Base-by-base conservation (phyloP, 2,329 filamentous ascomycete species). In the Trichoderma koningiopsis region DNA sequence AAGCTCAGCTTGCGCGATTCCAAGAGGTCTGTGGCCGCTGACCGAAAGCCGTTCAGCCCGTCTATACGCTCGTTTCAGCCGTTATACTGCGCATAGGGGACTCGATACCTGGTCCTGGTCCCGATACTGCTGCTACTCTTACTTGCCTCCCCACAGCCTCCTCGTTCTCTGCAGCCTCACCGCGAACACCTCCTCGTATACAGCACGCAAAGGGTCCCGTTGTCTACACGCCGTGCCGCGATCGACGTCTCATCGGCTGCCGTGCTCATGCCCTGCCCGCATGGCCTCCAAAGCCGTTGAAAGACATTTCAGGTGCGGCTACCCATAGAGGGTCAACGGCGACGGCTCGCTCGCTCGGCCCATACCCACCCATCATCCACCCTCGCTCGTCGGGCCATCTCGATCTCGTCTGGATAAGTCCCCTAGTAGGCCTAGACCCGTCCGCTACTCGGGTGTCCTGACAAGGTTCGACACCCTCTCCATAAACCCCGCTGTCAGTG, bases 401-500 rank as follows among this genome's bases (percentile, higher is more conserved):
- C 68, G 68, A 69, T 69, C 68, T 66, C 47, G 68, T 35, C 19
- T 59, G 55, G 4, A 59, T 27, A n/a, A 61, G 22, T 43, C 40
- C 56, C 55, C 35, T 22, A 69, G 55, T 62, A 40, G 68, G 68
- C 55, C 40, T 60, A 69, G 61, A 49, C 62, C 61, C 40, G 53
- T 35, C 59, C 56, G 65, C 65, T 33, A 47, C 33, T 43, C 58
- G 37, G 22, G 43, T 35, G 43, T 55, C 49, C 61, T 37, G 29
- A 43, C 61, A 60, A 60, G 52, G 40, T 53, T 52, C 40, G 55
- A 35, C 53, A 61, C 31, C 37, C 43, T 69, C 60, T 53, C 60
- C 53, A 58, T 43, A 65, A 64, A 65, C 68, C 68, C 61, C 61
- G 56, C 68, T 37, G 61, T 65, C 61, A 49, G 60, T 68, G 27